Base-by-base conservation (phyloP, 2,329 filamentous ascomycete genomes). In the Macroventuria anomochaeta region DNA sequence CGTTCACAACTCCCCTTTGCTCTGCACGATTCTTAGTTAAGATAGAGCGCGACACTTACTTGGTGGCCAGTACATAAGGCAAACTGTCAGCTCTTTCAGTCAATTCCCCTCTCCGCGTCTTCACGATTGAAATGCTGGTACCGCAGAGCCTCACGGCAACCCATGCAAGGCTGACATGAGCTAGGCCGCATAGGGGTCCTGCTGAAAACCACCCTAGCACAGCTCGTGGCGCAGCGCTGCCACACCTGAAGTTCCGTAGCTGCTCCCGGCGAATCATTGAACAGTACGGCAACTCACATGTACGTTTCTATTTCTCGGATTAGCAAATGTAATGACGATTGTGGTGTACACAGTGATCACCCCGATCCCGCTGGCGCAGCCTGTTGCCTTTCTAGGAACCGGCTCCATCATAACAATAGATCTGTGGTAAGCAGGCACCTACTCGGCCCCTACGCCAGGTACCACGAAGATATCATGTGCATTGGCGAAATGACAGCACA, bases 91-190 rank as follows among this genome's bases (percentile, higher is more conserved):
- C n/a, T n/a, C n/a, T n/a, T n/a, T n/a, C n/a, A n/a, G n/a, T n/a
- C n/a, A n/a, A n/a, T n/a, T n/a, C n/a, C n/a, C n/a, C n/a, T n/a
- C n/a, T n/a, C 23, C 8, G 8, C 5, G 8, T 25, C 5, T 25
- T 25, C 23, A 25, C 23, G 8, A 25, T 8, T 25, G n/a, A 25
- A 25, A 25, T 10, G 37, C 13, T 11, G 12, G 13, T 26, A 31
- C 40, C 40, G 55, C 51, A 55, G 59, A 64, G 61, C 61, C 61
- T 55, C 57, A 57, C 34, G 31, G 32, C 43, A 20, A 28, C 51
- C 37, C 40, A 54, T 54, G 50, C 55, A 48, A 26, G 23, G 52
- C 53, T 62, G 50, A 58, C 52, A 49, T 62, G 48, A 62, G 55
- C 52, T 39, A 44, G 33, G 29, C 25, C 33, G 38, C 18, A 26